Percentiles rank a stretch among this genome's conserved stretches.
phyloP scores from a whole-genome alignment of 2,329 filamentous ascomycete species.

The Penicillium sp. region DNA sequence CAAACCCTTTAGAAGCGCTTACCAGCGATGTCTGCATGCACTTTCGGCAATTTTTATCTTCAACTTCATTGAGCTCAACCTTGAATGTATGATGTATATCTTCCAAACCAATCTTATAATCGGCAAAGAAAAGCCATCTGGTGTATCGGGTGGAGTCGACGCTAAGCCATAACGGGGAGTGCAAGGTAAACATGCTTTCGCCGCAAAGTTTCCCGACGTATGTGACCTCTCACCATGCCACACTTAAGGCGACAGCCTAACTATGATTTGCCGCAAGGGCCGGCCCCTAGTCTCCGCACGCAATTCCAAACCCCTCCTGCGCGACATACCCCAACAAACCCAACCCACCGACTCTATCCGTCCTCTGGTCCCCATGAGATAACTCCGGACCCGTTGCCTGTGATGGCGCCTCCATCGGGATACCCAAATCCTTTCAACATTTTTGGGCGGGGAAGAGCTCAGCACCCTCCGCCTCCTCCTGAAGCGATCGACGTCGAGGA shows the following conservation, averaged over 20 bases:
- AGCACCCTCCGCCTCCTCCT: conserved; percentile 1
- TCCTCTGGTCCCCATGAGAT: conserved; percentile 25
- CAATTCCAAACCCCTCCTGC: conserved; percentile 37
- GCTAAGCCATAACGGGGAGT: conserved; percentile 20
- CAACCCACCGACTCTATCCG: conserved; percentile 27
- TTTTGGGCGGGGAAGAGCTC: conserved; percentile 15
- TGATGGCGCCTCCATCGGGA: conserved; percentile 17
- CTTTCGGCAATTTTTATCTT: neutral
- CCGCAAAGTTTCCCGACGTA: neutral
- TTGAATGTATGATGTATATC: no score
- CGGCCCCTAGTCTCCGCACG: conserved; percentile 14
- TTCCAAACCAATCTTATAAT: neutral
- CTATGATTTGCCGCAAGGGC: conserved; percentile 14
- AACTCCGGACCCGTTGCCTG: conserved; percentile 21
- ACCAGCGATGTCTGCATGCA: neutral
- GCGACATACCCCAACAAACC: conserved; percentile 26
- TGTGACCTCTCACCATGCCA: conserved; percentile 16
- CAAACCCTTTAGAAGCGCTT: neutral
- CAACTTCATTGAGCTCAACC: neutral
- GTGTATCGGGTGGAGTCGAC: neutral
- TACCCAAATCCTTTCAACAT: conserved; percentile 16
- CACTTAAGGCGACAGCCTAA: conserved; percentile 24
- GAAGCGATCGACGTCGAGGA: conserved; percentile 14
- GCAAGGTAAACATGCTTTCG: conserved; percentile 10
- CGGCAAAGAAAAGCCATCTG: neutral